Percentiles rank a stretch among this genome's conserved stretches.
phyloP scores from a whole-genome alignment of 805 yeast species.

The Groenewaldozyma tartarivorans region DNA sequence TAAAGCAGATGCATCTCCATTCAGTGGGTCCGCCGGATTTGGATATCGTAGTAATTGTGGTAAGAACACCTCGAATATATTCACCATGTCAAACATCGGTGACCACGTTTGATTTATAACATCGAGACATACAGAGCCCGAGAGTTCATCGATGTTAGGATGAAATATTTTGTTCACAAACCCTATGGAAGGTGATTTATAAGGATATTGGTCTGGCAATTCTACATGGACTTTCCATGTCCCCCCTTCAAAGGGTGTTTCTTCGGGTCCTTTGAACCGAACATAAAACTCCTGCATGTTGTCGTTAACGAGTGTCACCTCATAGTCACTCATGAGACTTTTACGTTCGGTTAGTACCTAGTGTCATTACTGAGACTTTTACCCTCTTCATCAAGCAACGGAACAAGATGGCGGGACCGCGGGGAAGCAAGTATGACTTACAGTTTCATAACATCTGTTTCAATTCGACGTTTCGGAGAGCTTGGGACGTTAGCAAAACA shows the following conservation, averaged over 20 bases:
- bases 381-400: no score
- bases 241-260: constrained; percentile 83
- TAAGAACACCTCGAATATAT: constrained; percentile 84
- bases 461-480: constrained; percentile 71
- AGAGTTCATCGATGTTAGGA: constrained; percentile 84
- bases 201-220: constrained; percentile 90
- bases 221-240: constrained; percentile 88
- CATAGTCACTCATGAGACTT: constrained; percentile 82
- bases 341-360: constrained; percentile 2
- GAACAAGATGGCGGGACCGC: no score
- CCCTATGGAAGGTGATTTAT: constrained; percentile 92
- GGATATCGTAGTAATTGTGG: constrained; percentile 91
- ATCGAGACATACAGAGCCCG: constrained; percentile 89
- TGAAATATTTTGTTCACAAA: constrained; percentile 86
- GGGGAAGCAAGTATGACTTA: no score
- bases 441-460: constrained; percentile 93
- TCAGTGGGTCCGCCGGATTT: constrained; percentile 88
- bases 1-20: constrained; percentile 78
- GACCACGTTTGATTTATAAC: constrained; percentile 98
- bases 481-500: no score
- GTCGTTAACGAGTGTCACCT: constrained; percentile 74
- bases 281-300: constrained; percentile 82
- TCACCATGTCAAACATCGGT: constrained; percentile 82
- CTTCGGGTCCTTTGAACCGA: constrained; percentile 75
- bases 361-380: not conserved